These are phyloP conservation scores for Boletus albobrunnescens DNA, from an alignment of 1,284 basidiomycete genomes.

Conservation along the genomic window DNA sequence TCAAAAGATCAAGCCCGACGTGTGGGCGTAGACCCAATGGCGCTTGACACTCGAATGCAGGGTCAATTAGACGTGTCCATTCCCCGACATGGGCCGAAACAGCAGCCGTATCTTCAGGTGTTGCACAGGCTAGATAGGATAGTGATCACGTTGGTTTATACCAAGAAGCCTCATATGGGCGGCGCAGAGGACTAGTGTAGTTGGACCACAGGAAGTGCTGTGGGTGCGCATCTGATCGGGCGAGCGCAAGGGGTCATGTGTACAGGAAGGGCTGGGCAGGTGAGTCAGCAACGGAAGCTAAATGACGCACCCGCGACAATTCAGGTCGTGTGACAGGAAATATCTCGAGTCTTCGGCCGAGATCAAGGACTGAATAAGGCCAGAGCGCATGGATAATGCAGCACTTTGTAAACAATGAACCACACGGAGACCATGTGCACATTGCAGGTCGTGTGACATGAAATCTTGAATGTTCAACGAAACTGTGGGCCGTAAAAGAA, in stretches of 20 bases:
- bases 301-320: no score
- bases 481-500: not conserved
- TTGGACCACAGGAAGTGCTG: not conserved
- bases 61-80: conserved; percentile 12
- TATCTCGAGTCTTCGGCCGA: conserved; percentile 1
- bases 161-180: conserved; percentile 3
- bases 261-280: conserved; percentile 5
- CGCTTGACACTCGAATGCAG: conserved; percentile 2
- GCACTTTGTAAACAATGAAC: no score
- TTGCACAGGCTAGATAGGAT: conserved; percentile 33
- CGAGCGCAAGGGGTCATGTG: not conserved
- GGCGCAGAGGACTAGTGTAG: not conserved
- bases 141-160: conserved; percentile 30
- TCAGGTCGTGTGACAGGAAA: conserved; percentile 16
- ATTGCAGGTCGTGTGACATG: conserved; percentile 20
- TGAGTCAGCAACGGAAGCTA: conserved; percentile 1
- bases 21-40: conserved; percentile 15
- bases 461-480: not conserved
- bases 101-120: conserved; percentile 26
- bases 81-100: conserved; percentile 11
- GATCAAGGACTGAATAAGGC: not conserved
- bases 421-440: conserved; percentile 1
- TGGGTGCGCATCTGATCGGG: not conserved
- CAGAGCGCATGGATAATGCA: no score
- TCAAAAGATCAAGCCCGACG: conserved; percentile 11